Evolutionary conservation across 495 filamentous ascomycete species (phyloP), one percentile per base, ranked within the genome.

Genomic region (Penicillium chermesinum): DNA sequence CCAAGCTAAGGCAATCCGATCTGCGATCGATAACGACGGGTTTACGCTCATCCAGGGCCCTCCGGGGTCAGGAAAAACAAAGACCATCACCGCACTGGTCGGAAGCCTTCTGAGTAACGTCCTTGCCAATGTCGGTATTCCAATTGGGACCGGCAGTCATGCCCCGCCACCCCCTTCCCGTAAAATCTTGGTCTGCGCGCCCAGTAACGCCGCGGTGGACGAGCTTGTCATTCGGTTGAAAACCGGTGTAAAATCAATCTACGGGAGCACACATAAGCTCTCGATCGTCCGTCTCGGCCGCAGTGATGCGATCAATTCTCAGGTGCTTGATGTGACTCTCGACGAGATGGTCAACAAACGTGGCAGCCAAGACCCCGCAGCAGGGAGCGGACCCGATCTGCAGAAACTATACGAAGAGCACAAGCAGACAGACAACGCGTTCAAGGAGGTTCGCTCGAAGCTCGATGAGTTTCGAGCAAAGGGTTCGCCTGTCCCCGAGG

Each of bases 21-120:
- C 91, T 44, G 94, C 90, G 4, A 78, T 89, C 25, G 89, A 91
- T 54, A 96, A 96, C 54, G 91, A 96, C 66, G 93, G 86, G 0
- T 98, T 98, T 62, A 96, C 91, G 7, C 75, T 98, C 41, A 87
- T 98, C 47, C 93, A 98, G 67, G 93, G 93, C 34, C 94, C 93
- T 41, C 93, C 93, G 1, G 93, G 93, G 59, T 93, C 91, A 3
- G 93, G 93, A 58, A 98, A 98, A 68, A 98, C 93, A 0, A 98
- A 97, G 63, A 98, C 93, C 0, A 97, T 98, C 45, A 81, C 95
- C 49, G 93, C 91, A 38, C 95, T 97, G 71, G 89, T 96, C 12
- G 93, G 93, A 36, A 87, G 89, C 50, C 73, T 97, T 7, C 58
- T 98, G 10, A 88, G 81, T 3, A 74, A 75, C 37, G 70, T 56